These are phyloP conservation scores for Shiraia bambusicola DNA, from an alignment of 2,329 filamentous ascomycete genomes.

Conservation along the genomic window DNA sequence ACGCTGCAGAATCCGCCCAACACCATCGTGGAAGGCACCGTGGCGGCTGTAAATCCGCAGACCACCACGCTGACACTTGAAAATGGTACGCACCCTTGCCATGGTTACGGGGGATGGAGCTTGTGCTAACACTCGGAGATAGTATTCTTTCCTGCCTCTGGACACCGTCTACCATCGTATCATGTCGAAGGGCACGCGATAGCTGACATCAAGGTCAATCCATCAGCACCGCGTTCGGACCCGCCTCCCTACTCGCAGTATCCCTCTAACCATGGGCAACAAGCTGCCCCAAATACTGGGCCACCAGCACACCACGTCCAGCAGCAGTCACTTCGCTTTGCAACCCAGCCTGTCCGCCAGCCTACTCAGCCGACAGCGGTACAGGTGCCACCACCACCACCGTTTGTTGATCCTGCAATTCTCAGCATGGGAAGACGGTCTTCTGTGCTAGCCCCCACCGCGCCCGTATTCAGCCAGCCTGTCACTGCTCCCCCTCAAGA, in stretches of 20 bases:
- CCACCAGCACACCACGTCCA: conserved; percentile 7
- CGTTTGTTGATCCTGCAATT: conserved; percentile 80
- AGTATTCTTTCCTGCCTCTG: conserved; percentile 58
- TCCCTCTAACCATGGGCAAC: conserved; percentile 16
- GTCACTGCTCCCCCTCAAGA: conserved; percentile 33
- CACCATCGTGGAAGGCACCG: conserved; percentile 67
- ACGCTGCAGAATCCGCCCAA: conserved; percentile 67
- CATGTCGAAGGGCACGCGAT: conserved; percentile 61
- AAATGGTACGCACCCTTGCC: conserved; percentile 58
- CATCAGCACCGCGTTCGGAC: conserved; percentile 23
- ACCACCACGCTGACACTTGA: conserved; percentile 63
- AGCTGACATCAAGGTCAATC: conserved; percentile 58
- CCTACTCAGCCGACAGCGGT: conserved; percentile 24
- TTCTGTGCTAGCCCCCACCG: conserved; percentile 17
- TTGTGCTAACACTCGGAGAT: conserved; percentile 4
- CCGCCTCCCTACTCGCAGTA: conserved; percentile 24
- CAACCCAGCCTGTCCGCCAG: conserved; percentile 17
- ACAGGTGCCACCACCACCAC: conserved; percentile 32
- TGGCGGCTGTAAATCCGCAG: conserved; percentile 68
- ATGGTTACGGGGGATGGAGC: not conserved
- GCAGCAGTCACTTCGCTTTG: conserved; percentile 12
- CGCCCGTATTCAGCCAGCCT: conserved; percentile 19
- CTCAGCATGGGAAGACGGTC: conserved; percentile 61
- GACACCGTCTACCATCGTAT: conserved; percentile 55
- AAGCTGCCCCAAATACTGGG: conserved; percentile 5